These are phyloP conservation scores for Candida frijolesensis DNA, from an alignment of 1,139 yeast species.

Conservation along the genomic window DNA sequence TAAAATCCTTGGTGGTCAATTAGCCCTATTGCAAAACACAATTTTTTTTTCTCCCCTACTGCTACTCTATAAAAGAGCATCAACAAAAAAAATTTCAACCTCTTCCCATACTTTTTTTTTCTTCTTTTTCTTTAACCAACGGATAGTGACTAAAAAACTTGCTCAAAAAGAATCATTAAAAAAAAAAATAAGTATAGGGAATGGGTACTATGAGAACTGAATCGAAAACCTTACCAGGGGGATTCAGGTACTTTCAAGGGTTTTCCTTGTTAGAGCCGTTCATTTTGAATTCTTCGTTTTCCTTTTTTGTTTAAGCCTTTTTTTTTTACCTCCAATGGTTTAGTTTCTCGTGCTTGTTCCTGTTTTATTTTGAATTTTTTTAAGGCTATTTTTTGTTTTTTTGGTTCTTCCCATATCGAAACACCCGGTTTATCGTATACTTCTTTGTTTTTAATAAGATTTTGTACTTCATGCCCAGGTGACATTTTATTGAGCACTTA, in stretches of 20 bases:
- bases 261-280: constrained; percentile 17
- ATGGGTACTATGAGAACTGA: constrained; percentile 8
- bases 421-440: constrained; percentile 54
- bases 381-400: constrained; percentile 21
- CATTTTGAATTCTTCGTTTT: constrained; percentile 12
- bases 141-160: constrained; percentile 37
- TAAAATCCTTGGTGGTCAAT: no score
- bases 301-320: constrained; percentile 14
- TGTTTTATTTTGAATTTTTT: constrained; percentile 25
- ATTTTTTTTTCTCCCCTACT: not conserved
- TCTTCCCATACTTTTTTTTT: constrained; percentile 7
- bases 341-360: constrained; percentile 27
- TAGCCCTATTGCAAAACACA: no score
- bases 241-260: constrained; percentile 19
- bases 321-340: constrained; percentile 14
- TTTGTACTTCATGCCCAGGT: constrained; percentile 59
- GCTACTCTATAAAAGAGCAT: not conserved
- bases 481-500: constrained; percentile 23
- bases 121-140: constrained; percentile 36
- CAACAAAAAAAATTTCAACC: constrained; percentile 6
- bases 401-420: constrained; percentile 45
- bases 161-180: constrained; percentile 13
- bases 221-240: constrained; percentile 14
- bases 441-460: constrained; percentile 32
- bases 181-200: constrained; percentile 20